phyloP scores from a whole-genome alignment of 2,329 filamentous ascomycete species.

The Monilinia fructicola region DNA sequence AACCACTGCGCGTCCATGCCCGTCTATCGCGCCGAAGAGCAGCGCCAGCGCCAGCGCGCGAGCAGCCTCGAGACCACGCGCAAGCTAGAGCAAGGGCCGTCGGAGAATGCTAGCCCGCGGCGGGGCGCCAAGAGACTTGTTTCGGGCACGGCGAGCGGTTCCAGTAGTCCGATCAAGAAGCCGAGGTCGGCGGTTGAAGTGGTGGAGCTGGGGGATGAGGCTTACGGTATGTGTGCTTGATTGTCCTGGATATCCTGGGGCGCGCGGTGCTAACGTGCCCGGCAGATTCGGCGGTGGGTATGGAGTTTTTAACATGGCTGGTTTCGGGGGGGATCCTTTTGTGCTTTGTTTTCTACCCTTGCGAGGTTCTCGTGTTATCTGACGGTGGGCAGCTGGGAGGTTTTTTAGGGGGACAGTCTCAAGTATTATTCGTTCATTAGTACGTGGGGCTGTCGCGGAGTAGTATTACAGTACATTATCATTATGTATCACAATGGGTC shows the following conservation, averaged over 20 bases:
- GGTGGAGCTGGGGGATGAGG: too few relatives aligned
- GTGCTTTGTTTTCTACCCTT: background rate
- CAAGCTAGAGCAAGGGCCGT: background rate
- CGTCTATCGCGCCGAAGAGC: too few relatives aligned
- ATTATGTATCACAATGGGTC: background rate
- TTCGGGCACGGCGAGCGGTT: background rate
- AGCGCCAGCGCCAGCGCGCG: too few relatives aligned
- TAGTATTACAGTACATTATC: background rate
- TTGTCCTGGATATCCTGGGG: too few relatives aligned
- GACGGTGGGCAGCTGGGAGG: background rate
- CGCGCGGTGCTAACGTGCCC: background rate
- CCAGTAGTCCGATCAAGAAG: conserved; percentile 17
- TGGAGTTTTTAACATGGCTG: background rate
- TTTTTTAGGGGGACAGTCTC: background rate
- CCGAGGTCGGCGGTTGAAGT: background rate
- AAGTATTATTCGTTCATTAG: background rate
- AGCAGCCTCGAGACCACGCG: accelerated
- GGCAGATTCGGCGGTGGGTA: background rate
- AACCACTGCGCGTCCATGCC: too few relatives aligned
- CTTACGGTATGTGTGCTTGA: background rate
- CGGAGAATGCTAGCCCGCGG: background rate
- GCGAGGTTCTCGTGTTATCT: too few relatives aligned
- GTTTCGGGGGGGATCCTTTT: background rate
- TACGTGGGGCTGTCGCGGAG: background rate
- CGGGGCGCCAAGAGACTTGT: conserved; percentile 3